phyloP scores from a whole-genome alignment of 768 basidiomycete genomes.

The Serendipita vermifera region DNA sequence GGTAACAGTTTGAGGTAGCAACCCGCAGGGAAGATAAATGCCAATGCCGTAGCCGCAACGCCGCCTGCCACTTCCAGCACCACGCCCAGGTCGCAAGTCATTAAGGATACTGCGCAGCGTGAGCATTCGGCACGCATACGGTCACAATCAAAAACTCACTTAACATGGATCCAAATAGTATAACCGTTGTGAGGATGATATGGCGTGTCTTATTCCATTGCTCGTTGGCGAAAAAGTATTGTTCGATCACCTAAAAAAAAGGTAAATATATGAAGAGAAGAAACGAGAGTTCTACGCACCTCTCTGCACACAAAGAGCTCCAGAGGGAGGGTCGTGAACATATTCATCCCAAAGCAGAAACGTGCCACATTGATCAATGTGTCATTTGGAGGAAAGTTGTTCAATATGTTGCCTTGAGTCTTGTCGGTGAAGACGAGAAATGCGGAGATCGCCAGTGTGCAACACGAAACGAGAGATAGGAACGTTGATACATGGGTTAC shows the following conservation, averaged over 20 bases:
- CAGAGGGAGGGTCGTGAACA: slow-evolving; percentile 95
- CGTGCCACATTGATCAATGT: slow-evolving; percentile 91
- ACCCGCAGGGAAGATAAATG: slow-evolving; percentile 82
- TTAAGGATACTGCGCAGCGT: slow-evolving; percentile 52
- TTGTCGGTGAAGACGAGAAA: slow-evolving; percentile 84
- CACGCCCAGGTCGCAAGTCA: slow-evolving; percentile 95
- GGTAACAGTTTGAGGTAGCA: slow-evolving; percentile 71
- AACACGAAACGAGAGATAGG: slow-evolving; percentile 73
- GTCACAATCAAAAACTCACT: slow-evolving; percentile 45
- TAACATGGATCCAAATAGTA: slow-evolving; percentile 70
- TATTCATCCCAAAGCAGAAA: slow-evolving; percentile 88
- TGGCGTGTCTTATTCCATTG: slow-evolving; percentile 72
- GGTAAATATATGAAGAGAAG: neutral
- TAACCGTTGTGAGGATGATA: slow-evolving; percentile 76
- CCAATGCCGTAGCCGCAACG: slow-evolving; percentile 79
- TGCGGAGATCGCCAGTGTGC: slow-evolving; percentile 70
- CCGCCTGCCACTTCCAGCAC: slow-evolving; percentile 98
- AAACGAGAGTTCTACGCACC: slow-evolving; percentile 29
- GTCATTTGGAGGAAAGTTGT: slow-evolving; percentile 77
- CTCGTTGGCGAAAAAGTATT: slow-evolving; percentile 88
- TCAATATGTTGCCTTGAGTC: slow-evolving; percentile 90
- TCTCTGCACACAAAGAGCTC: slow-evolving; percentile 97
- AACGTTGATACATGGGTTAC: slow-evolving; percentile 88
- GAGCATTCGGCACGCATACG: neutral
- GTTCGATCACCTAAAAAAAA: slow-evolving; percentile 65